Base-by-base conservation (phyloP, 176 grass and related monocot species). In the Poa annua region DNA sequence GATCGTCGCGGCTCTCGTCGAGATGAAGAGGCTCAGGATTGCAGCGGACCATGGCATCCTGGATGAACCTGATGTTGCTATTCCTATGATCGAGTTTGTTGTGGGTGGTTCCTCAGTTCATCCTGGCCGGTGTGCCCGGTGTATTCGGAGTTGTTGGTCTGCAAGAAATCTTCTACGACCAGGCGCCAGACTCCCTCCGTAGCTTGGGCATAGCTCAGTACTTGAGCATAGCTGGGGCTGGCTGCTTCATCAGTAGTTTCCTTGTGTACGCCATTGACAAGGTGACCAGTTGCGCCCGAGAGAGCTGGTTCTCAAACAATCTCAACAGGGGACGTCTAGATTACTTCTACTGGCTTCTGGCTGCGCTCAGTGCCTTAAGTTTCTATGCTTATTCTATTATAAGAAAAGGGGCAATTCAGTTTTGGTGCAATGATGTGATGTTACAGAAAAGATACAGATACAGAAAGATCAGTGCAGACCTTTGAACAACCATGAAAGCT, bases 31-130 rank as follows among this genome's bases (percentile, higher is more conserved):
- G 49, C 89, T 94, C 56, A 29, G 74, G 63, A 61, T 71, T 1
- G 92, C 89, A 4, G 38, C 54, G 17, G 86, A 85, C 1, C 67
- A 67, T 25, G 84, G 84, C 54, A 49, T 89, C 1, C 54, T 87
- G 7, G 84, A 94, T 74, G n/a, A 87, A 13, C 84, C 92, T 50
- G 55, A 76, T 35, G 71, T 2, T 11, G 19, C 11, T 63, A 5
- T 76, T 72, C 82, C 85, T 0, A 88, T 88, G n/a, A n/a, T n/a
- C n/a, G 81, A 88, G 88, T 69, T 11, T 93, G 15, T 33, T 86
- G 78, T 93, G 85, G 81, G 63, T 93, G 61, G 70, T 64, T 20
- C 85, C 88, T 1, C 85, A 88, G 53, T 48, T 68, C 60, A n/a
- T 79, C 24, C n/a, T 86, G 6, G 32, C 47, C 20, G 84, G 32